Percentiles rank a stretch among this genome's conserved stretches.
Evolutionary conservation across 192 early-diverging fungal species (phyloP).

Genomic region (Entrophospora sp.): DNA sequence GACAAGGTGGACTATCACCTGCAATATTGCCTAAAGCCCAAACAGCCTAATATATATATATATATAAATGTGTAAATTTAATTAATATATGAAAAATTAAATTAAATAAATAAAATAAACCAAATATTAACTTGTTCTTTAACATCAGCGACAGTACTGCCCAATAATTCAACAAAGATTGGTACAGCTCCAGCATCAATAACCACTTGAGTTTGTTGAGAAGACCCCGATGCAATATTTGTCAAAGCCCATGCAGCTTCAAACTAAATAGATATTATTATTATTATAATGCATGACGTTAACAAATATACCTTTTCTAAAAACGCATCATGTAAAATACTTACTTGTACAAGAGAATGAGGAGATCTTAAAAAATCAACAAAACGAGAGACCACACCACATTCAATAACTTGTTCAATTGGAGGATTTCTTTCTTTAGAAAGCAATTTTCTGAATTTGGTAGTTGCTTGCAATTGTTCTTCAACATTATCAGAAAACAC

Average conservation of each 20-base stretch:
- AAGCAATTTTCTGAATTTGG: conserved; percentile 89
- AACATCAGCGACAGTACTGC: conserved; percentile 77
- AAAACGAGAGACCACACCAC: conserved; percentile 88
- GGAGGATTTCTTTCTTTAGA: conserved; percentile 94
- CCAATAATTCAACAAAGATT: conserved; percentile 81
- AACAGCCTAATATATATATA: conserved; percentile 57
- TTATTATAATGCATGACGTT: background rate
- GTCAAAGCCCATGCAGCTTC: conserved; percentile 99
- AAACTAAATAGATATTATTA: too few relatives aligned
- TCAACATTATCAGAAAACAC: conserved; percentile 74
- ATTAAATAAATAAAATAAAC: background rate
- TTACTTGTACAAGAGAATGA: conserved; percentile 77
- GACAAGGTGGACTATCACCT: conserved; percentile 84
- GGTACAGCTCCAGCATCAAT: conserved; percentile 90
- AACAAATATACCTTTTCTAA: background rate
- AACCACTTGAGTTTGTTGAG: conserved; percentile 87
- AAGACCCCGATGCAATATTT: conserved; percentile 97
- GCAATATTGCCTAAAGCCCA: conserved; percentile 99
- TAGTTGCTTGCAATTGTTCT: conserved; percentile 70
- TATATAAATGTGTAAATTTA: background rate
- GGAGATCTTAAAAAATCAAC: conserved; percentile 86
- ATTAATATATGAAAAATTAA: background rate
- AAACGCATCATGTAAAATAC: conserved; percentile 6
- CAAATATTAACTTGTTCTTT: conserved; percentile 68
- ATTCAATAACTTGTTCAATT: conserved; percentile 91